These are phyloP conservation scores for Arabis hirsuta DNA, from an alignment of 345 rosid genomes.

Conservation along the genomic window DNA sequence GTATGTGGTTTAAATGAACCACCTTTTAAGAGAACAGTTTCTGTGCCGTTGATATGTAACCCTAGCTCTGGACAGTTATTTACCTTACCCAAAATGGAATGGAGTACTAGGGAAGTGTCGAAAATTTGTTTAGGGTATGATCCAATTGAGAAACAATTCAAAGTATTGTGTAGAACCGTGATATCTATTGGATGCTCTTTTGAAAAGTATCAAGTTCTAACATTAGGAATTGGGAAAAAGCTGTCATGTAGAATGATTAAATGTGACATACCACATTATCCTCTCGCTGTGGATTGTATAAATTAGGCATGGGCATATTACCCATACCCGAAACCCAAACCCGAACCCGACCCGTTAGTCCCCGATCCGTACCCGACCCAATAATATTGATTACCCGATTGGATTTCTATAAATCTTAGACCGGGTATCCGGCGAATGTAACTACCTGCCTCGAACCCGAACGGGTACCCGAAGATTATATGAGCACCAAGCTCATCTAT, in stretches of 20 bases:
- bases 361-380: no score
- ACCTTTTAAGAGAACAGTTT: not conserved
- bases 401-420: no score
- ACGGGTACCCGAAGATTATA: no score
- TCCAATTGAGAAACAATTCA: conserved; percentile 9
- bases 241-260: not conserved
- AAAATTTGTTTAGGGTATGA: conserved; percentile 4
- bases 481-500: no score
- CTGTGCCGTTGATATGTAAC: conserved; percentile 15
- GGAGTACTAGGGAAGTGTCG: not conserved
- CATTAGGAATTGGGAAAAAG: not conserved
- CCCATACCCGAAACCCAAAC: no score
- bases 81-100: not conserved
- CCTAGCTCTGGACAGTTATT: conserved; percentile 19
- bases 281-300: not conserved
- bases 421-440: no score
- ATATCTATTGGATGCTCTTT: not conserved
- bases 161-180: conserved; percentile 15
- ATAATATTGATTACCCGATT: no score
- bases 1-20: conserved; percentile 3
- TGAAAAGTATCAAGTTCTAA: conserved; percentile 21
- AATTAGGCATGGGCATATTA: no score
- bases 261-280: not conserved
- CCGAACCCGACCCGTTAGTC: no score
- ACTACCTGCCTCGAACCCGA: no score